phyloP scores from a whole-genome alignment of 75 land plant species.

The Selaginella moellendorffii region DNA sequence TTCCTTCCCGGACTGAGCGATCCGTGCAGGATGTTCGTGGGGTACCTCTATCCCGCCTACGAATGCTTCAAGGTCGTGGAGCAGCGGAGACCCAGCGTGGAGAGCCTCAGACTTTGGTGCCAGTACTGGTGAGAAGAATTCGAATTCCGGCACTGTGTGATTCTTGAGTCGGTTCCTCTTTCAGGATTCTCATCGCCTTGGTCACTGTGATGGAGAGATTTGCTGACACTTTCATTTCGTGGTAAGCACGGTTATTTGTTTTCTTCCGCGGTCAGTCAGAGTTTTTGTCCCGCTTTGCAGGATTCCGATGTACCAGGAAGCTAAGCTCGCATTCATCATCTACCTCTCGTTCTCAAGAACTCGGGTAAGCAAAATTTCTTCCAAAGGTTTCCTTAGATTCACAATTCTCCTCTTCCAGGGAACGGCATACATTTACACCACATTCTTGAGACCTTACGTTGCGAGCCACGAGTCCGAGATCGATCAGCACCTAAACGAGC shows the following conservation, averaged over 20 bases:
- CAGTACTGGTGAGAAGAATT: slow-evolving; percentile 35
- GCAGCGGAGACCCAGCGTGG: slow-evolving; percentile 31
- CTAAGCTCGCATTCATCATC: slow-evolving; percentile 29
- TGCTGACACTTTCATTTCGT: slow-evolving; percentile 69
- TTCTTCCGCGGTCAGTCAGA: background rate
- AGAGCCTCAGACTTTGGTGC: slow-evolving; percentile 40
- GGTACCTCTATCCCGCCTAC: slow-evolving; percentile 43
- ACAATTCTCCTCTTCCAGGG: too few relatives aligned
- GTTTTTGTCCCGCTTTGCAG: slow-evolving; percentile 1
- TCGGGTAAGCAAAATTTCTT: too few relatives aligned
- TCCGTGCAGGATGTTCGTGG: slow-evolving; percentile 26
- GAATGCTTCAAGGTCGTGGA: slow-evolving; percentile 50
- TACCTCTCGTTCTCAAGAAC: slow-evolving; percentile 28
- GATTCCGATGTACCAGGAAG: slow-evolving; percentile 27
- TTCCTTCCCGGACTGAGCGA: background rate
- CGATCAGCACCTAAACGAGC: slow-evolving; percentile 39
- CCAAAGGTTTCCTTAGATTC: too few relatives aligned
- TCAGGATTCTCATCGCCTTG: slow-evolving; percentile 83
- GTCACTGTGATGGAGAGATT: slow-evolving; percentile 70
- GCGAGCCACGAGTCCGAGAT: slow-evolving; percentile 56
- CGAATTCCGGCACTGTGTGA: background rate
- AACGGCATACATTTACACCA: slow-evolving; percentile 42
- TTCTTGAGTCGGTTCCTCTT: background rate
- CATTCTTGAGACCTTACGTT: slow-evolving; percentile 46
- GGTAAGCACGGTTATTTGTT: slow-evolving; percentile 25